Evolutionary conservation across 352 stramenopile species (phyloP).

Genomic region (Thalassiosira exigua): DNA sequence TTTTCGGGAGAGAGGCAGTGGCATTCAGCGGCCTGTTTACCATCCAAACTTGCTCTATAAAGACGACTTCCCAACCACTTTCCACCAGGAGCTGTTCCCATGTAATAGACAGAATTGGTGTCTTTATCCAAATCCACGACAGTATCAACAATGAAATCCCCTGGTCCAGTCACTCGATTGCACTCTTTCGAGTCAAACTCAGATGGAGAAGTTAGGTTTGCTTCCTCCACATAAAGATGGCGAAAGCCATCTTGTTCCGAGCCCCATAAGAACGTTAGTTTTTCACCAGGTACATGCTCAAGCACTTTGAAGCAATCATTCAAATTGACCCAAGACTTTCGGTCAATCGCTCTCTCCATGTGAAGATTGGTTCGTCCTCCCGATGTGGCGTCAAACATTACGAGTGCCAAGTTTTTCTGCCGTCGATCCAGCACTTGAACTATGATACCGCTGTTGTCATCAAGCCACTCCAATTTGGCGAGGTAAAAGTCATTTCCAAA

Average conservation of each 20-base stretch:
- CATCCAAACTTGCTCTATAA: background rate
- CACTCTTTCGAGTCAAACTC: background rate
- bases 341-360: constrained; percentile 65
- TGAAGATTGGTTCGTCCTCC: constrained; percentile 1
- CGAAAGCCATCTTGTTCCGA: constrained; percentile 91
- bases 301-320: constrained; percentile 49
- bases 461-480: constrained; percentile 26
- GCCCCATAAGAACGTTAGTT: constrained; percentile 92
- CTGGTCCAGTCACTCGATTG: constrained; percentile 7
- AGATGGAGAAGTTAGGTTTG: background rate
- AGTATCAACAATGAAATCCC: constrained; percentile 19
- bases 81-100: background rate
- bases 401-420: constrained; percentile 10
- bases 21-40: background rate
- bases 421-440: constrained; percentile 1
- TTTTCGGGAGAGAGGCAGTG: background rate
- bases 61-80: constrained; percentile 1
- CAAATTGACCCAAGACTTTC: constrained; percentile 77
- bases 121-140: constrained; percentile 12
- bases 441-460: background rate
- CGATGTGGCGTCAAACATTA: constrained; percentile 13
- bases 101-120: constrained; percentile 21
- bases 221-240: constrained; percentile 80
- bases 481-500: constrained; percentile 26
- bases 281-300: constrained; percentile 29